Conservation (phyloP, 495 filamentous ascomycete species). For the Podospora bellae-mahoneyi region DNA sequence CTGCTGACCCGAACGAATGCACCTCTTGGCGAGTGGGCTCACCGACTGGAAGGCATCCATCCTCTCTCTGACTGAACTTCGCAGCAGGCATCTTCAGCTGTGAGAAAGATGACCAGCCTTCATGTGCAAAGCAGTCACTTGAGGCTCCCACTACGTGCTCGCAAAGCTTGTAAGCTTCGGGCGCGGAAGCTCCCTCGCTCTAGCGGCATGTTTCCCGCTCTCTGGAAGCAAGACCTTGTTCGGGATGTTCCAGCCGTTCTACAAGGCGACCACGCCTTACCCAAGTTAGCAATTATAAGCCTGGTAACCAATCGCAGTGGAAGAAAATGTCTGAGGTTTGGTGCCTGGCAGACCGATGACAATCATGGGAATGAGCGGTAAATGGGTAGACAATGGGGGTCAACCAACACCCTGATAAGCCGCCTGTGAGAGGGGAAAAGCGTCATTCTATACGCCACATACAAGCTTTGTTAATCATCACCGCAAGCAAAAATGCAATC, state of each 20-base stretch:
- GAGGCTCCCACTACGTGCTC: not conserved
- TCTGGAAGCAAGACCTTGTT: not conserved
- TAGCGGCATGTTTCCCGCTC: not conserved
- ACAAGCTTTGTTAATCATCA: not conserved
- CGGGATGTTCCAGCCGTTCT: not conserved
- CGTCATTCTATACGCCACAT: not conserved
- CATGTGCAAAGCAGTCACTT: not conserved
- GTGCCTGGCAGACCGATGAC: not conserved
- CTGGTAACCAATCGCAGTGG: not conserved
- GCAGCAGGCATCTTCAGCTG: not conserved
- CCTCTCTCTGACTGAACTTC: not conserved
- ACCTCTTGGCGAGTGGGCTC: not conserved
- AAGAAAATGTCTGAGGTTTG: not conserved
- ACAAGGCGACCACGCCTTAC: not conserved
- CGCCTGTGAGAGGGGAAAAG: not conserved
- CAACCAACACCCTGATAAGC: not conserved
- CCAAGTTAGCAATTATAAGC: not conserved
- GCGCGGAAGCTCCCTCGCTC: not conserved
- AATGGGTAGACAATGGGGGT: not conserved
- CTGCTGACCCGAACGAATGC: not conserved
- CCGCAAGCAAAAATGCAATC: not conserved
- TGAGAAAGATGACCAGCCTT: not conserved
- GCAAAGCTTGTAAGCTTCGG: not conserved
- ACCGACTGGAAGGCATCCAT: not conserved
- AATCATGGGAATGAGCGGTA: not conserved